These are phyloP conservation scores for Thielaviopsis musarum DNA, from an alignment of 2,329 filamentous ascomycete genomes.

Conservation along the genomic window DNA sequence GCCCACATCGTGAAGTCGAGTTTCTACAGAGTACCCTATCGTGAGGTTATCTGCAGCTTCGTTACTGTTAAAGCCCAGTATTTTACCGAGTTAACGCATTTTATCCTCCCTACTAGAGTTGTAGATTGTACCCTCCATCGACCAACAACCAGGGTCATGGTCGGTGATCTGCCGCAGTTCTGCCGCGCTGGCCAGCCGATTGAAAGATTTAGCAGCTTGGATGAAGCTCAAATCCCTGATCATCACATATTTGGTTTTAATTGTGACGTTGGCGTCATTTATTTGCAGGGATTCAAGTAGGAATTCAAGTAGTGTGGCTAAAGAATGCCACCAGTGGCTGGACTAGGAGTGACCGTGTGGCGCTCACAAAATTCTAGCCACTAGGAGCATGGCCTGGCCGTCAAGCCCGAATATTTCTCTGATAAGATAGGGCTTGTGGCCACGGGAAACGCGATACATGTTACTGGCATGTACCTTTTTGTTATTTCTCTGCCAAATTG, in stretches of 20 bases:
- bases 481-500: neutral
- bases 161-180: too few species aligned
- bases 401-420: conserved; percentile 9
- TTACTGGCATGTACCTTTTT: conserved; percentile 9
- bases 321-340: conserved; percentile 3
- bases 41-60: too few species aligned
- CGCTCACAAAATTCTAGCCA: conserved; percentile 7
- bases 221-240: too few species aligned
- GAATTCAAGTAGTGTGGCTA: conserved; percentile 1
- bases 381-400: conserved; percentile 6
- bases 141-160: too few species aligned
- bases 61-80: too few species aligned
- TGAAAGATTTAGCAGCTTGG: too few species aligned
- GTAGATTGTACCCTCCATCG: too few species aligned
- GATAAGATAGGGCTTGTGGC: conserved; percentile 13
- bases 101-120: too few species aligned
- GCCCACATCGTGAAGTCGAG: too few species aligned
- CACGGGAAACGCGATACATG: conserved; percentile 4
- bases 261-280: neutral
- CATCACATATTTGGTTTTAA: neutral
- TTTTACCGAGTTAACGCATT: too few species aligned
- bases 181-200: too few species aligned
- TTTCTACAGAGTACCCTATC: too few species aligned
- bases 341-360: conserved; percentile 10
- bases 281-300: neutral